A percentile compares a stretch with the other conserved stretches of the same genome.
Evolutionary conservation across 352 stramenopile genomes (phyloP).

Genomic region (Phytophthora citricola): DNA sequence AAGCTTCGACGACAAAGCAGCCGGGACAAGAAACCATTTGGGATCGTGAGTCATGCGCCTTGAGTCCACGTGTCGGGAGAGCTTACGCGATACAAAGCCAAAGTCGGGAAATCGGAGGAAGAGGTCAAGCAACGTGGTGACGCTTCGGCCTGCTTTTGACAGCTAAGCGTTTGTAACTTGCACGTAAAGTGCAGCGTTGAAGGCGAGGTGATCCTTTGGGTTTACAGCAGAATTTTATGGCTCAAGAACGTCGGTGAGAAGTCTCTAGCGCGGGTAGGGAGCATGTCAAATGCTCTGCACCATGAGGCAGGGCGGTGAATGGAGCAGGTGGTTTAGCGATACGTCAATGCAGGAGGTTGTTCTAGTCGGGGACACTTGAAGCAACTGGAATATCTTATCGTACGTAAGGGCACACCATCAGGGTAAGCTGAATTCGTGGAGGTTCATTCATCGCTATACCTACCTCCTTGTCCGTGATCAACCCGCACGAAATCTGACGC

Average conservation of each 20-base stretch:
- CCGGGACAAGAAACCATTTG: constrained; percentile 36
- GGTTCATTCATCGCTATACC: too few relatives aligned
- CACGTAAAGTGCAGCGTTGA: constrained; percentile 26
- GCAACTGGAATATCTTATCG: constrained; percentile 7
- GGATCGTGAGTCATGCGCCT: constrained; percentile 23
- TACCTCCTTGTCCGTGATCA: background rate
- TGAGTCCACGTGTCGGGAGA: constrained; percentile 4
- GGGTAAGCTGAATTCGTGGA: background rate
- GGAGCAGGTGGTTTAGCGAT: background rate
- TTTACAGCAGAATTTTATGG: constrained; percentile 19
- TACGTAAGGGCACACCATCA: background rate
- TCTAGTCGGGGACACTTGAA: background rate
- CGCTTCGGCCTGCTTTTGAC: constrained; percentile 20
- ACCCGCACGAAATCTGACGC: constrained; percentile 1
- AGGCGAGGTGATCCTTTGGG: constrained; percentile 13
- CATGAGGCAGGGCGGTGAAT: constrained; percentile 24
- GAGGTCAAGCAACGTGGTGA: constrained; percentile 5
- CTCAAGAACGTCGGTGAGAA: constrained; percentile 1
- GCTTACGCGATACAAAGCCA: constrained; percentile 12
- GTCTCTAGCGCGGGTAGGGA: constrained; percentile 17
- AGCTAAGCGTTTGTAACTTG: constrained; percentile 19
- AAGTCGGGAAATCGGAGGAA: constrained; percentile 13
- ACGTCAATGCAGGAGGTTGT: background rate
- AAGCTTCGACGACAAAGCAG: constrained; percentile 5
- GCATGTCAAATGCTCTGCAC: background rate